Evolutionary conservation across 2,329 filamentous ascomycete species (phyloP).

Genomic region (Lasiodiplodia hormozganensis): DNA sequence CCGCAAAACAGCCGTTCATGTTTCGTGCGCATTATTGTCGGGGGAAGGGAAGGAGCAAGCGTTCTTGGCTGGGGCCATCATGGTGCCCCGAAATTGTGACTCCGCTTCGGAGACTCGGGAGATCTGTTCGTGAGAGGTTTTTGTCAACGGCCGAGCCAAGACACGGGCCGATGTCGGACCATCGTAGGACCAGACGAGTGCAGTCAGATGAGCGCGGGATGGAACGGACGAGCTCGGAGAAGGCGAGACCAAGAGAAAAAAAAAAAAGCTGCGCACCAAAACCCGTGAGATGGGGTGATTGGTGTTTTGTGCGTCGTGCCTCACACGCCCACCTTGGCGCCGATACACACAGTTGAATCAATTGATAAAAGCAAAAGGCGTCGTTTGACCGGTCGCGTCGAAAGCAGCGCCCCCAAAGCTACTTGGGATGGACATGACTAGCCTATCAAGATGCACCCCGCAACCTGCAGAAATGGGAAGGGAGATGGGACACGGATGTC

Average conservation of each 20-base stretch:
- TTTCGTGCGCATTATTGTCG: neutral
- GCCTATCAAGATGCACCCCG: neutral
- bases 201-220: constrained; percentile 1
- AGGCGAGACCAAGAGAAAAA: neutral
- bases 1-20: no score
- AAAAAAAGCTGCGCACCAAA: neutral
- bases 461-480: constrained; percentile 1
- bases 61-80: neutral
- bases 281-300: neutral
- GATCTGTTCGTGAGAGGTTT: neutral
- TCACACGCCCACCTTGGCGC: neutral
- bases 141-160: neutral
- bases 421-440: neutral
- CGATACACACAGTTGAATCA: neutral
- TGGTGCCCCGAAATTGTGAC: neutral
- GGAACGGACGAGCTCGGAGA: neutral
- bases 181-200: neutral
- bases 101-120: neutral
- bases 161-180: constrained; percentile 22
- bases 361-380: neutral
- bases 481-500: constrained; percentile 10
- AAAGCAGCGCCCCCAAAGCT: neutral
- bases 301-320: neutral
- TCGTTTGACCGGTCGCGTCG: neutral
- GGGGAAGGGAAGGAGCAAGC: neutral